These are phyloP conservation scores for Abortiporus biennis DNA, from an alignment of 1,284 basidiomycete genomes.

Conservation along the genomic window DNA sequence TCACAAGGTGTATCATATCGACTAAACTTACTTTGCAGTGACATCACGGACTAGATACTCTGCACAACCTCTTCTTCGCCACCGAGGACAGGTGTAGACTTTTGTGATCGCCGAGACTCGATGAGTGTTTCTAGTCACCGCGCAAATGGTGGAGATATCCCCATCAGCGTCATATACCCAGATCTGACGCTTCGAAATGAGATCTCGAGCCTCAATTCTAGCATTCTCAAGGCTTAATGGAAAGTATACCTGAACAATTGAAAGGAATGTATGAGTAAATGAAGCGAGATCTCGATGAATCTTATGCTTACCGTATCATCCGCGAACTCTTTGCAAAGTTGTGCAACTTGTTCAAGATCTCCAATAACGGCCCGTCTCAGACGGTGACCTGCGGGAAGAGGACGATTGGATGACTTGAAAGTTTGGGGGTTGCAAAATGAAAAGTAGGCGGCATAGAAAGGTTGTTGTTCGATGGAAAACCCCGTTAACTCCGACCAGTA, in stretches of 20 bases:
- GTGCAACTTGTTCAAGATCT: constrained; percentile 31
- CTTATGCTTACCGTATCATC: constrained; percentile 33
- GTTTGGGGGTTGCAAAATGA: constrained; percentile 32
- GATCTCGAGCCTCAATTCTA: constrained; percentile 33
- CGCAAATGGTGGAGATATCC: constrained; percentile 40
- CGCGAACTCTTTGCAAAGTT: constrained; percentile 42
- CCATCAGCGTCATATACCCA: constrained; percentile 40
- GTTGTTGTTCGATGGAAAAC: constrained; percentile 26
- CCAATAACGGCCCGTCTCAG: constrained; percentile 27
- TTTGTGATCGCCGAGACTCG: constrained; percentile 43
- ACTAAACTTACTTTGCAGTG: constrained; percentile 28
- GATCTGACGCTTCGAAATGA: constrained; percentile 35
- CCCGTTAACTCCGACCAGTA: constrained; percentile 33
- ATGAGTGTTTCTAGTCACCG: constrained; percentile 38
- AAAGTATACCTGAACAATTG: constrained; percentile 27
- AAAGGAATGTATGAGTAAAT: not conserved
- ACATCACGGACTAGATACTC: constrained; percentile 40
- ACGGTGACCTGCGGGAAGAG: constrained; percentile 23
- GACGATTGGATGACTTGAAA: constrained; percentile 20
- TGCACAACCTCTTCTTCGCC: constrained; percentile 39
- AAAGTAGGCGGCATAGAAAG: constrained; percentile 39
- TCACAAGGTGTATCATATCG: constrained; percentile 2
- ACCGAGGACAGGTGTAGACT: constrained; percentile 39
- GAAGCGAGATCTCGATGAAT: not conserved
- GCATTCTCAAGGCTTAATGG: constrained; percentile 30